Conservation (phyloP, 768 basidiomycete species). For the Mycena galericulata region DNA sequence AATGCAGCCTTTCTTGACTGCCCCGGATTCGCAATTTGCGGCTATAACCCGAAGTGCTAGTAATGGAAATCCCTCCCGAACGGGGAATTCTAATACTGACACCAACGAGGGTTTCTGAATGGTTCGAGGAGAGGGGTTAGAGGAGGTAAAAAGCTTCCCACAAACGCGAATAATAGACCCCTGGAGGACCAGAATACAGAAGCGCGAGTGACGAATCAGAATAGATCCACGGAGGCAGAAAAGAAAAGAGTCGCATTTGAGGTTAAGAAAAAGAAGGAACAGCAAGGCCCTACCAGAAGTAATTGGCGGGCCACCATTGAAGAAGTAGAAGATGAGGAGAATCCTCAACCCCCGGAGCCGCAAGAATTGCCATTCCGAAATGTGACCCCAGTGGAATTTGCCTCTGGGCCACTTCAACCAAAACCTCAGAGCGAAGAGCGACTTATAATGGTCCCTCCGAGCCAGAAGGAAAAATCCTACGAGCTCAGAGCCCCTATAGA, state of each 20-base stretch:
- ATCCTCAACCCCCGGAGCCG: too few species aligned
- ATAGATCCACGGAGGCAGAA: neutral
- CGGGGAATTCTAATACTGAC: neutral
- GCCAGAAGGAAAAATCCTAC: neutral
- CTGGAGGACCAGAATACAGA: neutral
- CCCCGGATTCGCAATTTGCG: neutral
- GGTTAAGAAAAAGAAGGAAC: neutral
- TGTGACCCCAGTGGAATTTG: neutral
- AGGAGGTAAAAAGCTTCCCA: neutral
- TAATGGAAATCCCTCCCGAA: conserved; percentile 4
- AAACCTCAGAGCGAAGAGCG: neutral
- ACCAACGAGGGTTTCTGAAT: neutral
- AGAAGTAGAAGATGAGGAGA: neutral
- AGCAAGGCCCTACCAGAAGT: neutral
- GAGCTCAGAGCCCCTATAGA: neutral
- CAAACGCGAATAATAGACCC: neutral
- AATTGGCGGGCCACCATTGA: neutral
- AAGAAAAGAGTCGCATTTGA: neutral
- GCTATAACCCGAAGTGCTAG: neutral
- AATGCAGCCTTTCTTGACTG: neutral
- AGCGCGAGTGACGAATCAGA: neutral
- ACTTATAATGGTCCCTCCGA: too few species aligned
- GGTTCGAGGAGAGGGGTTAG: neutral
- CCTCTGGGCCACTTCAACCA: neutral
- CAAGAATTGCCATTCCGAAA: neutral